Conservation (phyloP, 2,329 filamentous ascomycete species). For the Scopulariopsis brevicaulis region DNA sequence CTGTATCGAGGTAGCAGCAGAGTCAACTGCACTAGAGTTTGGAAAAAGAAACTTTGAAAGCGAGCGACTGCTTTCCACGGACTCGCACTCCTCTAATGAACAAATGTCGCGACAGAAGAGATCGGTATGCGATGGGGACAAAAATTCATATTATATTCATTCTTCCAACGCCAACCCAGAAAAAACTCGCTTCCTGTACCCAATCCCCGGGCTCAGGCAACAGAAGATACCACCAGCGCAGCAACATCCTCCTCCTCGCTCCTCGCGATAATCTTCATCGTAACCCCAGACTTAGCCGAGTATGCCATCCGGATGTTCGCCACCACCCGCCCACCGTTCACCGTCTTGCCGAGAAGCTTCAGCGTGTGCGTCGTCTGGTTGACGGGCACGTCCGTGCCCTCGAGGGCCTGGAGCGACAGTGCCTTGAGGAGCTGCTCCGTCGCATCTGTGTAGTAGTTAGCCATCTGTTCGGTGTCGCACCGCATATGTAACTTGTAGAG, state of each 20-base stretch:
- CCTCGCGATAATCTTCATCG: conserved; percentile 86
- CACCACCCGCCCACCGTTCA: conserved; percentile 80
- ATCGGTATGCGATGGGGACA: background rate
- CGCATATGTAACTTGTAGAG: background rate
- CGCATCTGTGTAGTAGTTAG: conserved; percentile 49
- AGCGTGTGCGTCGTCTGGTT: conserved; percentile 86
- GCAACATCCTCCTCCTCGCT: conserved; percentile 91
- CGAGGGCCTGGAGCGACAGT: conserved; percentile 83
- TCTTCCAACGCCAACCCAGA: background rate
- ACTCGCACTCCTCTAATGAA: background rate
- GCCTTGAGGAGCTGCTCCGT: conserved; percentile 82
- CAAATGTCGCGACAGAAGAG: background rate
- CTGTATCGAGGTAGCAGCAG: no score
- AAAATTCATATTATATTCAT: background rate
- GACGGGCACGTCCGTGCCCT: conserved; percentile 84
- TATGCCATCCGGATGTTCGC: conserved; percentile 86
- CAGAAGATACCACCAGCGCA: conserved; percentile 69
- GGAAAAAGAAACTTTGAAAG: no score
- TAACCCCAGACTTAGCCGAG: conserved; percentile 84
- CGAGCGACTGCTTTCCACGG: no score
- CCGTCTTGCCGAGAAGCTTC: conserved; percentile 92
- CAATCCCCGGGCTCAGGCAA: conserved; percentile 48
- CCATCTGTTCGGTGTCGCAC: background rate
- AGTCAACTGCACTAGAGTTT: no score
- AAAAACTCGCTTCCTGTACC: background rate